These are phyloP conservation scores for Martiniozyma asiatica DNA, from an alignment of 1,139 yeast genomes.

Conservation along the genomic window DNA sequence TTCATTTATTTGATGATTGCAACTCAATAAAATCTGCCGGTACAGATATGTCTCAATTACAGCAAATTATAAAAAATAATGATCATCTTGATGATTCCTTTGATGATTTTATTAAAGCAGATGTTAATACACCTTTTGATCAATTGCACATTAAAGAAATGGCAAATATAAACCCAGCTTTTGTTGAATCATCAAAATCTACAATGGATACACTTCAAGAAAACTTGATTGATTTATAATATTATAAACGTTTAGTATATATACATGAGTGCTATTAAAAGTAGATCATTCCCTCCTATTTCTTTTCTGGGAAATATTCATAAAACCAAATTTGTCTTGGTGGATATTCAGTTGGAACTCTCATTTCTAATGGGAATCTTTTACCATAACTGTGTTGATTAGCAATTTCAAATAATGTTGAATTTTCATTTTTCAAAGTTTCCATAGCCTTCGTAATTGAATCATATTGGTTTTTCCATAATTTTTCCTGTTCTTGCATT, in stretches of 20 bases:
- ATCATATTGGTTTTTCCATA: conserved; percentile 50
- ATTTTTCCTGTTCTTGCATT: conserved; percentile 22
- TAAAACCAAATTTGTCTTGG: conserved; percentile 74
- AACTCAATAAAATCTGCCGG: no score
- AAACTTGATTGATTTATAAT: conserved; percentile 2
- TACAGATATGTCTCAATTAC: no score
- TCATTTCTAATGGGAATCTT: conserved; percentile 64
- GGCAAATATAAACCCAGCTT: no score
- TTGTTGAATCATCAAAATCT: no score
- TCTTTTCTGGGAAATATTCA: conserved; percentile 30
- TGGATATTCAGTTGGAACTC: conserved; percentile 89
- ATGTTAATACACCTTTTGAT: no score
- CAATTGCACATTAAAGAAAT: no score
- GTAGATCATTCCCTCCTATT: not conserved
- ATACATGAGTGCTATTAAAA: no score
- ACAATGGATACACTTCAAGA: not conserved
- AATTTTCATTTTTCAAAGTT: conserved; percentile 40
- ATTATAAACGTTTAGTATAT: not conserved
- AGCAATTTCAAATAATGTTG: conserved; percentile 41
- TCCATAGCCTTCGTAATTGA: conserved; percentile 65
- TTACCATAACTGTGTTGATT: conserved; percentile 34
- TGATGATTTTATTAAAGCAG: no score
- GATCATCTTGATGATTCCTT: no score
- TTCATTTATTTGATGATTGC: no score
- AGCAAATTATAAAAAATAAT: no score